phyloP scores from a whole-genome alignment of 2,329 filamentous ascomycete genomes.

The Xylaria sp. region DNA sequence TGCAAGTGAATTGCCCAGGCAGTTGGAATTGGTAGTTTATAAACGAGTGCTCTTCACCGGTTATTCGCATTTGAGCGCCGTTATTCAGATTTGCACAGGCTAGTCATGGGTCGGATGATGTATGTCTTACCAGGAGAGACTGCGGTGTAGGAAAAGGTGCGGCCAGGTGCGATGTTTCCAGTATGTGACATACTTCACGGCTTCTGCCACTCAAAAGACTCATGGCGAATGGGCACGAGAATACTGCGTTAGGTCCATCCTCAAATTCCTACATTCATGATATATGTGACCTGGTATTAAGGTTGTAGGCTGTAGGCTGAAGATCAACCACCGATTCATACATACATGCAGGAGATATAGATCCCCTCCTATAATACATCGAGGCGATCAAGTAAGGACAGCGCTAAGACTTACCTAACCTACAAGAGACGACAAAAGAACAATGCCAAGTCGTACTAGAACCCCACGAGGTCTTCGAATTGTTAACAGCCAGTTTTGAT shows the following conservation, averaged over 20 bases:
- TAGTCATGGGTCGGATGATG: constrained; percentile 9
- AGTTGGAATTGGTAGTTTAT: neutral
- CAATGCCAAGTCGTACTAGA: constrained; percentile 16
- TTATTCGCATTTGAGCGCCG: neutral
- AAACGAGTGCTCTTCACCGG: constrained; percentile 12
- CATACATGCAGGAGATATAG: constrained; percentile 1
- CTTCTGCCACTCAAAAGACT: neutral
- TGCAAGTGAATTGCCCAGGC: neutral
- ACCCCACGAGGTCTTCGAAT: neutral
- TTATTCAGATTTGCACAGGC: neutral
- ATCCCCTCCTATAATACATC: neutral
- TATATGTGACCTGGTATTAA: constrained; percentile 7
- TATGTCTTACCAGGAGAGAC: constrained; percentile 17
- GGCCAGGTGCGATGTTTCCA: neutral
- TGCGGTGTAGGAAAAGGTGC: constrained; percentile 9
- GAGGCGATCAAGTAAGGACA: neutral
- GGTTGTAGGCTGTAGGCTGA: neutral
- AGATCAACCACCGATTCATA: constrained; percentile 13
- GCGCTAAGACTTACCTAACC: neutral
- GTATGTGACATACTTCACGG: neutral
- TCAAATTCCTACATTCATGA: constrained; percentile 23
- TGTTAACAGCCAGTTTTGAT: neutral
- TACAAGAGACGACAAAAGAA: neutral
- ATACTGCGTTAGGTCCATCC: constrained; percentile 1
- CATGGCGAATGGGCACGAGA: neutral